Base-by-base conservation (phyloP, 2,329 filamentous ascomycete species). In the Verticillium alfalfae region DNA sequence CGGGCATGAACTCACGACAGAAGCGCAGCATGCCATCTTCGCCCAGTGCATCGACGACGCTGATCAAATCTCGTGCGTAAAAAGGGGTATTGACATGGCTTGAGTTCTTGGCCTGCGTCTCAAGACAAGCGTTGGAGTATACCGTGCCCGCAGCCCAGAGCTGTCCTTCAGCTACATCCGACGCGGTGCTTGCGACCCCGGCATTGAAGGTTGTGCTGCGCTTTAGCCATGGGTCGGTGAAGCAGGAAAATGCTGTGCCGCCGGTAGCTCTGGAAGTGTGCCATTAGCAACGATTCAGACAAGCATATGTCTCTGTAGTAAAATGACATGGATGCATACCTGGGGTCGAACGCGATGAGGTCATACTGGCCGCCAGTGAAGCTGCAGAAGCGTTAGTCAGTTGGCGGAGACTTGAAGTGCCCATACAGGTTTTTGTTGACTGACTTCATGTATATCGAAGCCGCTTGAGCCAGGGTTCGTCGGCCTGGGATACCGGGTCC, bases 31-130 rank as follows among this genome's bases (percentile, higher is more conserved):
- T 55, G 0, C 75, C 75, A 61, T 79, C 77, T 56, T 78, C 77
- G 1, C 66, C 70, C 2, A 80, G 64, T 9, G 70, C 71, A 61
- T 79, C 76, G 1, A 75, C 74, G 16, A 77, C 75, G 7, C 67
- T 62, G 61, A 81, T 75, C 64, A 81, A 70, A 61, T 83, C 81
- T 37, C 79, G 68, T 0, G 74, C 80, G 0, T 73, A 71, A 63
- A 78, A 81, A 0, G 76, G 74, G 0, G 78, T 81, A 10, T 79
- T 77, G 5, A 81, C 66, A 7, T 76, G 65, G 5, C 60, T 59
- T 1, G 72, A 78, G 16, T 72, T 69, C 0, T 66, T 63, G 15
- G 39, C 57, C 1, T 41, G n/a, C 6, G 49, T 57, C 10, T n/a
- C 45, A 18, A 52, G 45, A 34, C 72, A 74, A 8, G 39, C 57